These are phyloP conservation scores for Rhododendron henanense DNA, from an alignment of 148 eudicot genomes.

Conservation along the genomic window DNA sequence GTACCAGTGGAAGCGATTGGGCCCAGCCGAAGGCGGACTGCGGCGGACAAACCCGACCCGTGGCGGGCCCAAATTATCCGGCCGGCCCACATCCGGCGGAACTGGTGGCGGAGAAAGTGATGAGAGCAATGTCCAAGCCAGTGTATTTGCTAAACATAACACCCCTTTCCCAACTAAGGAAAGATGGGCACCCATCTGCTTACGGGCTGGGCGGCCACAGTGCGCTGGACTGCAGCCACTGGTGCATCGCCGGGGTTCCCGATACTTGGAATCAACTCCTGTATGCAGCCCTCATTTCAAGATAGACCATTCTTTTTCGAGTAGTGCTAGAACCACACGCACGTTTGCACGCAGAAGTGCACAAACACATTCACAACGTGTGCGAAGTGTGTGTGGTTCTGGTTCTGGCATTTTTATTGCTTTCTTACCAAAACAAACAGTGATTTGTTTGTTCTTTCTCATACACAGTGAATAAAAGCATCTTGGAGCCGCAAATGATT, in stretches of 20 bases:
- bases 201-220: constrained; percentile 21
- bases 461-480: neutral
- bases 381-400: neutral
- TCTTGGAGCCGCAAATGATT: neutral
- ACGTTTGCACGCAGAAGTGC: neutral
- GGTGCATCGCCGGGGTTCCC: constrained; percentile 37
- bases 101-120: constrained; percentile 21
- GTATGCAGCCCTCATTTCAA: constrained; percentile 4
- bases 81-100: constrained; percentile 20
- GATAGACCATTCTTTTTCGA: neutral
- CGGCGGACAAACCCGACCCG: constrained; percentile 14
- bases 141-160: constrained; percentile 3
- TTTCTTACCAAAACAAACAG: neutral
- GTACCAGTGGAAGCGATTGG: constrained; percentile 18
- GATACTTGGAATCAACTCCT: constrained; percentile 25
- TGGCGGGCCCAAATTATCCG: constrained; percentile 5
- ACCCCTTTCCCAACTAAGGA: constrained; percentile 14
- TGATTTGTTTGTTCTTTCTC: neutral
- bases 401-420: neutral
- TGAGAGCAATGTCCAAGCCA: constrained; percentile 13
- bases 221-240: constrained; percentile 31
- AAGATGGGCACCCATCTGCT: constrained; percentile 32
- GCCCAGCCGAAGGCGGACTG: constrained; percentile 14
- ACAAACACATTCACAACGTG: neutral
- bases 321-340: neutral